phyloP scores from a whole-genome alignment of 768 basidiomycete genomes.

The Rhizopogon vesiculosus region DNA sequence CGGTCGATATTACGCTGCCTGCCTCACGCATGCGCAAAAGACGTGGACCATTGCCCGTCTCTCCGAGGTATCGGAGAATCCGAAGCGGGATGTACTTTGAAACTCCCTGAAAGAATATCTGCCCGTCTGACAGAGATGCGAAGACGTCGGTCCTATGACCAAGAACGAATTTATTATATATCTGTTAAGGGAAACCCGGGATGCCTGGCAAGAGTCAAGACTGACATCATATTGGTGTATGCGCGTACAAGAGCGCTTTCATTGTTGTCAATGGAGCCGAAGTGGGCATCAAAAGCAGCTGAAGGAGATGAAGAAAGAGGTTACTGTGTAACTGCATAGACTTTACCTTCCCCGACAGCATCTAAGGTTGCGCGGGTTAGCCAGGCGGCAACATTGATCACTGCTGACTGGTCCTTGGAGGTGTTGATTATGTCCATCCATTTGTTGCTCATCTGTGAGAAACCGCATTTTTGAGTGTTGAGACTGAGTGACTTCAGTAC shows the following conservation, averaged over 20 bases:
- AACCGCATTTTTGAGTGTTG: neutral
- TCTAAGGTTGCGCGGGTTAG: conserved; percentile 43
- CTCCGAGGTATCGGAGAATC: conserved; percentile 30
- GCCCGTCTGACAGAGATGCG: conserved; percentile 4
- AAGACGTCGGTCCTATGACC: conserved; percentile 3
- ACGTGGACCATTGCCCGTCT: conserved; percentile 19
- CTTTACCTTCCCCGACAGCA: conserved; percentile 44
- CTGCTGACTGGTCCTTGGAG: conserved; percentile 5
- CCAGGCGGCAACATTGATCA: conserved; percentile 23
- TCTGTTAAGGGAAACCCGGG: neutral
- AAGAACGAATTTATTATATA: neutral
- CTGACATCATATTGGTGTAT: conserved; percentile 4
- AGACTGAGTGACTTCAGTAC: neutral
- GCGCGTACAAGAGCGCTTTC: conserved; percentile 2
- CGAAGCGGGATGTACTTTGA: conserved; percentile 23
- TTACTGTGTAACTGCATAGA: neutral
- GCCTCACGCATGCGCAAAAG: conserved; percentile 3
- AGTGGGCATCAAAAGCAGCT: conserved; percentile 49
- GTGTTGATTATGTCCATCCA: conserved; percentile 18
- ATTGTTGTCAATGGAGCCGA: conserved; percentile 30
- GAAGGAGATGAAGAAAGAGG: neutral
- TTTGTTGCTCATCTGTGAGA: conserved; percentile 16
- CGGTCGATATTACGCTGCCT: neutral
- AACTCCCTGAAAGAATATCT: conserved; percentile 28
- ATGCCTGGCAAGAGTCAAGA: neutral